These are phyloP conservation scores for Anisodus tanguticus DNA, from an alignment of 257 asterid species.

Conservation along the genomic window DNA sequence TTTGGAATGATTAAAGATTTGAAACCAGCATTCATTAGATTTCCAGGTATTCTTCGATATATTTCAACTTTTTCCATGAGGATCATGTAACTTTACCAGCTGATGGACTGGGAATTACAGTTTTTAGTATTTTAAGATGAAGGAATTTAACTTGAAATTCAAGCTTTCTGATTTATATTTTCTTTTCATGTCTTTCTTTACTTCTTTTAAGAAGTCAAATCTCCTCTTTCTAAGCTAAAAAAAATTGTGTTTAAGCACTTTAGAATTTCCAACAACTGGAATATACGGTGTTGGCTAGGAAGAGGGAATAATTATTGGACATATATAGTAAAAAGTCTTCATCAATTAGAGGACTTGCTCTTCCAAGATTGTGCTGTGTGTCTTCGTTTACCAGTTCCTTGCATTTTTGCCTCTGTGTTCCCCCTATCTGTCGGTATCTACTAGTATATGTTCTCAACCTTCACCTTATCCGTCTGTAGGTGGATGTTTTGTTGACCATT, in stretches of 20 bases:
- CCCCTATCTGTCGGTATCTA: background rate
- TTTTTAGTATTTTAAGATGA: constrained; percentile 16
- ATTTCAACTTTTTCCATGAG: background rate
- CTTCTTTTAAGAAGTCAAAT: constrained; percentile 7
- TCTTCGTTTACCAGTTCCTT: background rate
- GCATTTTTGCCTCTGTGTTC: background rate
- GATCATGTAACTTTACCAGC: constrained; percentile 1
- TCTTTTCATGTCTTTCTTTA: background rate
- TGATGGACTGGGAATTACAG: constrained; percentile 7
- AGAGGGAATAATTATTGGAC: background rate
- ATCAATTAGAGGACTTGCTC: constrained; percentile 1
- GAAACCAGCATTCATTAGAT: constrained; percentile 82
- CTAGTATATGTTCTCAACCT: background rate
- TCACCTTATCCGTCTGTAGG: constrained; percentile 49
- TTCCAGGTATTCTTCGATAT: constrained; percentile 67
- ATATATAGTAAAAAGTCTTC: constrained; percentile 3
- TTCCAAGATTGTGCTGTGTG: background rate
- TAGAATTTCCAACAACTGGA: background rate
- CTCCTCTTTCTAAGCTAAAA: background rate
- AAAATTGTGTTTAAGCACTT: background rate
- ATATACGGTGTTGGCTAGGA: background rate
- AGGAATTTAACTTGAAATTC: constrained; percentile 22
- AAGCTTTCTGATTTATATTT: background rate
- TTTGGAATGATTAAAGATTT: constrained; percentile 71
- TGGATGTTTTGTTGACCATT: constrained; percentile 94